Base-by-base conservation (phyloP, 305 asterid species). In the Rubia peregrina region DNA sequence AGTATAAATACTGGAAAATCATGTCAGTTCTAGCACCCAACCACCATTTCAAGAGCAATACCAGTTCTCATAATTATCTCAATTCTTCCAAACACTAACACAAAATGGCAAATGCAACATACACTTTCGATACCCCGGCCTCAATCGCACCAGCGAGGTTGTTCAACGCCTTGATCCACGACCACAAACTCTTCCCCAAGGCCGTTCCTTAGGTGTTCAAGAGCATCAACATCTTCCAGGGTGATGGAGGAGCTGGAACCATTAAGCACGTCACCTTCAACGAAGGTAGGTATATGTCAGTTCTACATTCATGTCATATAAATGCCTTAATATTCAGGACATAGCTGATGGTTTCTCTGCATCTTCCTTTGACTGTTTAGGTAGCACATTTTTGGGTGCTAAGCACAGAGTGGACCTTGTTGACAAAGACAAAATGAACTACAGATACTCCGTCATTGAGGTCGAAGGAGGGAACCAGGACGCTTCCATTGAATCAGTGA, bases 131-230 rank as follows among this genome's bases (percentile, higher is more conserved):
- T 0, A 49, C 56, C 56, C 0, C 19, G 7, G 0, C 83, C 69
- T 13, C 84, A 57, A n/a, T 81, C 64, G 57, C 85, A 8, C 73
- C 90, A 1, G 70, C 80, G 4, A 75, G 79, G 71, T 4, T 83
- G 49, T 85, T 85, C 83, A 80, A 85, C 75, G 90, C 88, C 60
- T 66, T 81, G 69, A 75, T 80, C 63, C 80, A 85, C 57, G 78
- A 72, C 30, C 80, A 79, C 60, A 79, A 22, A 55, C 74, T 85
- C 41, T 36, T 80, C 59, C 85, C 85, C 67, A 68, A 82, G 48
- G 60, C 79, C 65, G 64, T 53, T 72, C 74, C 80, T 69, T 40
- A 63, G 6, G 77, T 70, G 10, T 67, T 81, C 30, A 72, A 79
- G 74, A 79, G 57, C 62, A 36, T 81, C 12, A 74, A 76, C 42